Conservation (phyloP, 805 yeast species). For the Starmerella roubikii region DNA sequence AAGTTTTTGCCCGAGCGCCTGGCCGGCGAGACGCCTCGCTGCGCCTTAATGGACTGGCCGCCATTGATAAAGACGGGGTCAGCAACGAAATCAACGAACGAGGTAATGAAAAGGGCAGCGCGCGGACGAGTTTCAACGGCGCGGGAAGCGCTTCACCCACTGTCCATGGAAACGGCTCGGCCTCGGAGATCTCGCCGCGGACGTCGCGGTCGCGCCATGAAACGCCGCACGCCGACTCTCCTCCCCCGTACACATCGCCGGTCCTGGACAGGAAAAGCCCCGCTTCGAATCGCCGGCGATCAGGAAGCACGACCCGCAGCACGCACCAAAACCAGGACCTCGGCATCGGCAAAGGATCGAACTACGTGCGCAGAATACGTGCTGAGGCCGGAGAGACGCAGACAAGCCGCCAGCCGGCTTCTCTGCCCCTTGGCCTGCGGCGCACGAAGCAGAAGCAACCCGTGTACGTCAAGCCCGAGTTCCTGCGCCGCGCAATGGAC, state of each 20-base stretch:
- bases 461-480: conserved; percentile 21
- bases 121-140: no score
- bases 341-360: conserved; percentile 24
- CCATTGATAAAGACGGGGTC: no score
- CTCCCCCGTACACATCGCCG: no score
- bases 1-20: no score
- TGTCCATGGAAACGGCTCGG: neutral
- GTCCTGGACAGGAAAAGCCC: no score
- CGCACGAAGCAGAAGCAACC: conserved; percentile 10
- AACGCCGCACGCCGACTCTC: neutral
- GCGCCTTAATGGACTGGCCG: no score
- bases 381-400: conserved; percentile 23
- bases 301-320: no score
- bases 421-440: conserved; percentile 20
- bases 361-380: conserved; percentile 23
- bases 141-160: neutral
- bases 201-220: neutral
- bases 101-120: no score
- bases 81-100: no score
- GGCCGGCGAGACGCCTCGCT: no score
- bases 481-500: conserved; percentile 27
- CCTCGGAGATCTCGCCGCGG: neutral
- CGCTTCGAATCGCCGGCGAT: no score
- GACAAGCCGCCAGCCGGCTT: conserved; percentile 18
- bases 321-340: neutral